Conservation (phyloP, 1,284 basidiomycete species). For the Tremellales sp. region DNA sequence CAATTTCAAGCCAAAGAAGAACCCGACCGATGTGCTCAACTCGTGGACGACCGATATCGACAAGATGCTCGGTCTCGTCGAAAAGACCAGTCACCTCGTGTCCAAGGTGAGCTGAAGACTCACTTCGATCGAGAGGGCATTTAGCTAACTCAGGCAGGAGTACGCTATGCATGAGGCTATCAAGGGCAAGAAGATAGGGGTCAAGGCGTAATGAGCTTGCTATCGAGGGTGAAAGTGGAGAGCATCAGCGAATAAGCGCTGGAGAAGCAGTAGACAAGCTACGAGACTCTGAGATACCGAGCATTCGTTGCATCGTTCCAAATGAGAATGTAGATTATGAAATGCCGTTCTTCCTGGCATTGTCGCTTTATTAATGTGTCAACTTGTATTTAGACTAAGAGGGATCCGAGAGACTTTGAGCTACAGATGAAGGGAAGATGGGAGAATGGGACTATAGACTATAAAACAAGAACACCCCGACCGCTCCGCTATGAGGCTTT, state of each 20-base stretch:
- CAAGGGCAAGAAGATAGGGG: conserved; percentile 37
- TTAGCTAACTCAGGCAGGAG: conserved; percentile 20
- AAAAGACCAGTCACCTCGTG: conserved; percentile 54
- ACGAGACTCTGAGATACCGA: no score
- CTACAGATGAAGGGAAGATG: not conserved
- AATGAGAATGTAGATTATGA: no score
- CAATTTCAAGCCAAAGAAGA: conserved; percentile 71
- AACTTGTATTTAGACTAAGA: no score
- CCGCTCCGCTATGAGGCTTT: not conserved
- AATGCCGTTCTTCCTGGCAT: no score
- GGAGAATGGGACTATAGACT: not conserved
- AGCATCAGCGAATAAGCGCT: not conserved
- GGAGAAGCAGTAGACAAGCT: not conserved
- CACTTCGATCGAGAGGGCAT: not conserved
- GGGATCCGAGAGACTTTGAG: no score
- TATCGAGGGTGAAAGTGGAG: not conserved
- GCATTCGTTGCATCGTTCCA: no score
- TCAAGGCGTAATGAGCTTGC: conserved; percentile 9
- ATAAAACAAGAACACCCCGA: no score
- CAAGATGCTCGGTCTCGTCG: conserved; percentile 59
- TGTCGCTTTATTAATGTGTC: no score
- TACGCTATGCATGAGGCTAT: conserved; percentile 48
- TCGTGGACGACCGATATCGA: conserved; percentile 95
- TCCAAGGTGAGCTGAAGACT: conserved; percentile 44
- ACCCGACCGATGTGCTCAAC: conserved; percentile 85